Evolutionary conservation across 1,284 basidiomycete genomes (phyloP), one percentile per base, ranked within the genome.

Genomic region (Microbotryum scabiosae): DNA sequence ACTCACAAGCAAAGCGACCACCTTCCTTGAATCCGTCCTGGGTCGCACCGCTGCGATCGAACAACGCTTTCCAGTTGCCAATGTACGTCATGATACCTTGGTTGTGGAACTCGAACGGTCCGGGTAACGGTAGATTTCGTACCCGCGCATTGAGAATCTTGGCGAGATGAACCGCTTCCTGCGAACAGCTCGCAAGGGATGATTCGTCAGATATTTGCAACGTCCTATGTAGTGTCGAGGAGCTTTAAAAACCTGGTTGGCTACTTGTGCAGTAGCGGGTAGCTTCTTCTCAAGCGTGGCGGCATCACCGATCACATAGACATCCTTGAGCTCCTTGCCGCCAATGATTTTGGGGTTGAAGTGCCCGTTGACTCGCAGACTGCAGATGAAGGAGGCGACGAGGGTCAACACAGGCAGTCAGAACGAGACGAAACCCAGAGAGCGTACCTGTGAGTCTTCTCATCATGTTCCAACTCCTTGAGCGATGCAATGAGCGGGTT

Each of bases 51-150:
- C 82, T 78, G 73, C 88, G 82, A 71, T 88, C 88, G 20, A 90
- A 81, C 12, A 88, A 32, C 3, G 74, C 83, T 48, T 61, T 82
- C 80, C 85, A 86, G 67, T 84, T 80, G 26, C 90, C 89, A 44
- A 91, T 79, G 72, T 88, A 88, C 9, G 90, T 88, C 73, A 93
- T 77, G 65, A 82, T 85, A 9, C 90, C 88, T 56, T 79, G 78
- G 70, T 88, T 85, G 54, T 81, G 48, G 44, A 54, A 63, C 8
- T 23, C n/a, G 47, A 64, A 67, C 5, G 21, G 32, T 4, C 14
- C 44, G 4, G 59, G 56, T 9, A 50, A 30, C 1, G 48, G 44
- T 14, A 60, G 56, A 28, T 56, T 48, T 26, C 56, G 54, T 20
- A 64, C 62, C 18, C 60, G 26, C 7, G 57, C 53, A 51, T 73